A percentile compares a stretch with the other conserved stretches of the same genome.
Conservation (phyloP, 139 green algal genomes). For the Asterochloris erici region DNA sequence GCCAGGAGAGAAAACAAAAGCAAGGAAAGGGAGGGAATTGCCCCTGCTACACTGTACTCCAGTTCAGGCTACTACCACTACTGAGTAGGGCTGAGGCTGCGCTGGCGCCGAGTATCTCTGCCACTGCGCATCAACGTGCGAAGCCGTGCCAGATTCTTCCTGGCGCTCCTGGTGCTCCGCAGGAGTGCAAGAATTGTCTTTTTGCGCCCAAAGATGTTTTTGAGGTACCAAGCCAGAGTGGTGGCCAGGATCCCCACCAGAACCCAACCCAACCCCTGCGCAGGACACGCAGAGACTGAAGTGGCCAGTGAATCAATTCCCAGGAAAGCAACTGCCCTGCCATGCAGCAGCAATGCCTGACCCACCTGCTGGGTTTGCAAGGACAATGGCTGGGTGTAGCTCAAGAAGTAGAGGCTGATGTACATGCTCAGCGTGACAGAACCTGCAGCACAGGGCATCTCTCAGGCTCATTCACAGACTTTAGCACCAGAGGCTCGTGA, state of each 20-base stretch:
- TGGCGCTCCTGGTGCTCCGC: neutral
- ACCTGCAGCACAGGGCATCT: neutral
- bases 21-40: no score
- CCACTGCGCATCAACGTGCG: no score
- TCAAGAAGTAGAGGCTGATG: conserved; percentile 15
- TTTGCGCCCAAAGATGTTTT: conserved; percentile 9
- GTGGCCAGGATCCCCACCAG: neutral
- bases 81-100: no score
- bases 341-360: no score
- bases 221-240: conserved; percentile 8
- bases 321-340: no score
- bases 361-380: neutral
- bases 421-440: conserved; percentile 12
- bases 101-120: no score
- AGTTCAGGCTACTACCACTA: no score
- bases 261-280: neutral
- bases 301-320: no score
- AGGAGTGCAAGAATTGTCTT: conserved; percentile 1
- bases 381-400: neutral
- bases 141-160: no score
- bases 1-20: no score
- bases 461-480: neutral
- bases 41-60: no score
- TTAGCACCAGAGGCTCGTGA: neutral
- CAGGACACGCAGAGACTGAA: no score